Base-by-base conservation (phyloP, 2,329 filamentous ascomycete species). In the Phoma herbarum region DNA sequence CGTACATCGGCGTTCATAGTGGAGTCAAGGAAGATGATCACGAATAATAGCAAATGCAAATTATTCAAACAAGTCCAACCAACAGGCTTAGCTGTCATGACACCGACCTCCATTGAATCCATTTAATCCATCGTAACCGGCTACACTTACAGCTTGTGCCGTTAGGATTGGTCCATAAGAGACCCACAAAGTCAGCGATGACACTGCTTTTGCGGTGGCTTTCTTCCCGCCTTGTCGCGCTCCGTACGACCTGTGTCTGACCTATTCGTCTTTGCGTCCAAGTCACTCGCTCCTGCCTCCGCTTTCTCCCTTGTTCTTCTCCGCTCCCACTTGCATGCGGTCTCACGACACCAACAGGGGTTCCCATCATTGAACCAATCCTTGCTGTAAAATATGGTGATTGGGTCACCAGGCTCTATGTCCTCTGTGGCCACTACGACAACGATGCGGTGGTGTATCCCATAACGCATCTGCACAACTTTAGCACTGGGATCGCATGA, bases 401-500 rank as follows among this genome's bases (percentile, higher is more conserved):
- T 53, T 7, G 20, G 12, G 18, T 58, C 28, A 16, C n/a, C 23
- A 11, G 37, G 20, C 26, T 16, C 23, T 12, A 43, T 47, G 4
- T 10, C 6, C 22, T 11, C 4, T 25, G 49, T 50, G 2, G 37
- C 23, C 11, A 33, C 9, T 11, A 35, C 25, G 16, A 37, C 20
- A 11, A 18, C n/a, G 5, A 54, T 41, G 11, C 33, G 45, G 29
- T 50, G 44, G 12, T 54, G 39, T 2, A n/a, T 16, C 1, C 26
- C 35, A 4, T 18, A 10, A 12, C 37, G 23, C 8, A 18, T 18
- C 22, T 35, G 12, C 12, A 12, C 5, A 3, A 43, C n/a, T 1
- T 23, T 7, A 33, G 50, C 28, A 39, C 47, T 51, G 2, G 50
- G 50, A 4, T 42, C n/a, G 39, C 56, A 59, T 3, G 50, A 54